Conservation (phyloP, 2,329 filamentous ascomycete genomes). For the Proliferodiscus dingleyae region DNA sequence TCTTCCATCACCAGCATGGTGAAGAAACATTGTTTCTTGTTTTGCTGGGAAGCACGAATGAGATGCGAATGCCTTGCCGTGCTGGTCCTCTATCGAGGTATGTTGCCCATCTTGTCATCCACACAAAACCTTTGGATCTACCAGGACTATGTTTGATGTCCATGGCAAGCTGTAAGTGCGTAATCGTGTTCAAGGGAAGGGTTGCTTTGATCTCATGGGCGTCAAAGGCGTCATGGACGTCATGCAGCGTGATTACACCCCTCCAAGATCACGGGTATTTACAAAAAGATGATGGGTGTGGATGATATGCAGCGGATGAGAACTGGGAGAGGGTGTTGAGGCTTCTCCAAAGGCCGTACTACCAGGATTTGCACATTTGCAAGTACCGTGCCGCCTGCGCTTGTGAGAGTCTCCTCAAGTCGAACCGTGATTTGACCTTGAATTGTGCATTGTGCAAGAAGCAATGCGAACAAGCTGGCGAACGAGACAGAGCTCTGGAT, state of each 20-base stretch:
- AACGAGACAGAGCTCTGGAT: background rate
- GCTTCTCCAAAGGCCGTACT: too few relatives aligned
- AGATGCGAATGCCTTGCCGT: background rate
- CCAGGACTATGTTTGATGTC: background rate
- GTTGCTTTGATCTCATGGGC: background rate
- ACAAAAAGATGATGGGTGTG: too few relatives aligned
- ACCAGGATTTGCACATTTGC: too few relatives aligned
- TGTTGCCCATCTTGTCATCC: background rate
- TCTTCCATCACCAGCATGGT: background rate
- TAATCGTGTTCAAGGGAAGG: slow-evolving; percentile 3
- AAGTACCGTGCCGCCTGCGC: background rate
- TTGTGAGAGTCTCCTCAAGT: background rate
- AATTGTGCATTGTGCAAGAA: slow-evolving; percentile 6
- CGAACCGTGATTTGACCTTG: background rate
- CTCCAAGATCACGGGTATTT: too few relatives aligned
- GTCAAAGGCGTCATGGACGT: background rate
- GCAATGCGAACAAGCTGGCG: background rate
- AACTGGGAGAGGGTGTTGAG: too few relatives aligned
- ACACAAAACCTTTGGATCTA: background rate
- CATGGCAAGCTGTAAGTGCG: background rate
- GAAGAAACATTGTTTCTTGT: background rate
- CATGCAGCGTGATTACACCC: too few relatives aligned
- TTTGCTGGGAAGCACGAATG: background rate
- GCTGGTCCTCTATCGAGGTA: background rate
- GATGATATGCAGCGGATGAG: too few relatives aligned